Percentiles rank a stretch among this genome's conserved stretches.
phyloP scores from a whole-genome alignment of 2,329 filamentous ascomycete species.

The Phialophora expanda region DNA sequence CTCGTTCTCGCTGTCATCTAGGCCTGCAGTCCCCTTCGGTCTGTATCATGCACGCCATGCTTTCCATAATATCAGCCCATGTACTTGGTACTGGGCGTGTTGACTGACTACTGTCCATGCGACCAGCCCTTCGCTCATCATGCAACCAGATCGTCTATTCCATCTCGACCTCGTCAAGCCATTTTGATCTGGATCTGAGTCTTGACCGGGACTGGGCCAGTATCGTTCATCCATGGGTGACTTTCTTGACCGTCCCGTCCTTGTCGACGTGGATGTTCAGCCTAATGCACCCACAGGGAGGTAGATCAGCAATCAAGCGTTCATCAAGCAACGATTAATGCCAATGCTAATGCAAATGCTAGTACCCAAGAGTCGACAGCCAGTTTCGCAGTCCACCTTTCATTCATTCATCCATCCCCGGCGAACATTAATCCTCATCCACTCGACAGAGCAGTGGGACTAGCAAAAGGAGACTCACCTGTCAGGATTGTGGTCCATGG shows the following conservation, averaged over 20 bases:
- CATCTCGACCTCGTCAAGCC: not conserved
- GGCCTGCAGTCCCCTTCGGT: not conserved
- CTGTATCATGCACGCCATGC: not conserved
- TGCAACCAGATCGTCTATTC: not conserved
- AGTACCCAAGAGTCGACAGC: no score
- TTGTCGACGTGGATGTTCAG: slow-evolving; percentile 54
- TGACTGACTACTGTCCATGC: no score
- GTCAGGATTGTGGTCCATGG: slow-evolving; percentile 51
- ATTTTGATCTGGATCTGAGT: not conserved
- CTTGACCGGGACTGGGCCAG: not conserved
- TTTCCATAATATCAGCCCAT: not conserved
- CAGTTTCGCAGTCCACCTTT: no score
- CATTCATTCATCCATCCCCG: no score
- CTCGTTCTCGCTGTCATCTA: not conserved
- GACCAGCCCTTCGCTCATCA: not conserved
- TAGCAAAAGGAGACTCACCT: slow-evolving; percentile 43
- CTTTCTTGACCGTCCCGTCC: slow-evolving; percentile 51
- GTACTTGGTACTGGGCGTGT: not conserved
- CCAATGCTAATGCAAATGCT: no score
- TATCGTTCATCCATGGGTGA: slow-evolving; percentile 41
- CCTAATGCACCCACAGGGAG: slow-evolving; percentile 37
- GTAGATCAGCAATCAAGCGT: not conserved
- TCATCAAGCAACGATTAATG: not conserved
- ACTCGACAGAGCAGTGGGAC: no score
- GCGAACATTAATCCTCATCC: no score